Evolutionary conservation across 305 asterid species (phyloP), one percentile per base, ranked within the genome.

Genomic region (Euphrasia arctica): DNA sequence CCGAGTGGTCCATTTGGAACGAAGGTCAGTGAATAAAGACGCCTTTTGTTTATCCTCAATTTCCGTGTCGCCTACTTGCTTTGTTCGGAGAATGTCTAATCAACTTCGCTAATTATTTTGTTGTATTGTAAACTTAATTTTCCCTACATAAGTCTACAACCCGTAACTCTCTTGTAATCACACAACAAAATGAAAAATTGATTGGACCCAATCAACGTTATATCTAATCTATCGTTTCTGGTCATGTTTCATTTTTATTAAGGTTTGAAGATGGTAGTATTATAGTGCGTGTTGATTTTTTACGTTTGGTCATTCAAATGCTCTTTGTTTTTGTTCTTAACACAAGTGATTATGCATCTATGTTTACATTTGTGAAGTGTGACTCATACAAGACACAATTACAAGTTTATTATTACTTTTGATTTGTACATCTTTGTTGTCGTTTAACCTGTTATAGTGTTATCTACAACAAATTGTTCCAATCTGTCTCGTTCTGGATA

Each of bases 1-100:
- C 96, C 97, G 0, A 76, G 62, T 15, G 98, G 98, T 65, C 98
- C 98, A 15, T 92, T 89, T 51, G 97, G 98, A 58, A 87, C 97
- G 5, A 92, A 92, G 98, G 97, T 92, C 58, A 78, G 90, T 70
- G 50, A 52, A 12, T 12, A 31, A 64, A 22, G 42, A 18, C 22
- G 22, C 59, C 58, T 60, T 50, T 58, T 15, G n/a, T 54, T 49
- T 9, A 25, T 36, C 48, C 52, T 32, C 34, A 58, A 6, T 48
- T 58, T 58, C 12, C 18, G 45, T 34, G 50, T 48, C 3, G 9
- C 22, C 61, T 13, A 5, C 13, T 10, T 48, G 13, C n/a, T 48
- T 48, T 48, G 54, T 18, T 18, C 3, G 22, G 28, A 27, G 51
- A 54, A 54, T 57, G 60, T 60, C 32, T 54, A 13, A 65, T 27